Evolutionary conservation across 2,329 filamentous ascomycete species (phyloP), one percentile per base, ranked within the genome.

Genomic region (Fusarium torulosum): DNA sequence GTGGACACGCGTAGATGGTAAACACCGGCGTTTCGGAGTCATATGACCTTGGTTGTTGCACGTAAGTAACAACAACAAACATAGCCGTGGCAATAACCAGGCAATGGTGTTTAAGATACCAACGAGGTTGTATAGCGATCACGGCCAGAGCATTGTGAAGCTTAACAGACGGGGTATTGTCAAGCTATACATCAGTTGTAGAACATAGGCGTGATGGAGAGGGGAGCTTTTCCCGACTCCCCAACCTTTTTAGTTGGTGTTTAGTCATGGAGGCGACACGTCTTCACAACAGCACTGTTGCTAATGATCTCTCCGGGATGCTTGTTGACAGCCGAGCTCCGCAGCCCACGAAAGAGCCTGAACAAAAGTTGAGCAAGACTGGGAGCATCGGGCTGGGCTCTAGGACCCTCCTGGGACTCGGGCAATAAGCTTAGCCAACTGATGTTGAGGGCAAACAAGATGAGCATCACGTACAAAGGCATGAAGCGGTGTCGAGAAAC

Each of bases 1-100:
- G 61, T 43, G 61, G 56, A 46, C 56, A 52, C 72, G 70, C 66
- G 70, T 74, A 71, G 49, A 65, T 60, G 45, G 53, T 53, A 55
- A 57, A 67, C 50, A 44, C 37, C 15, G 60, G 66, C 38, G 67
- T 61, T 71, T 23, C 23, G 55, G 53, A 57, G 40, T 52, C 59
- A 44, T 52, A 25, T 53, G 61, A 37, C 55, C 43, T 58, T 35
- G 25, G 47, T 49, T 47, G 40, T 35, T 52, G 43, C 40, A 29
- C 35, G 45, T 45, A 53, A 43, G 29, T 25, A 23, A 25, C 20
- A 29, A 54, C 17, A 51, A 67, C 20, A 33, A 51, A 15, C 27
- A 25, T 19, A 29, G 33, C 25, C 37, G 20, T 31, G 38, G 19
- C 31, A 37, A 65, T 49, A 40, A 29, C 15, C 21, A 35, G 14